Conservation (phyloP, 2,329 filamentous ascomycete genomes). For the Alternaria dauci region DNA sequence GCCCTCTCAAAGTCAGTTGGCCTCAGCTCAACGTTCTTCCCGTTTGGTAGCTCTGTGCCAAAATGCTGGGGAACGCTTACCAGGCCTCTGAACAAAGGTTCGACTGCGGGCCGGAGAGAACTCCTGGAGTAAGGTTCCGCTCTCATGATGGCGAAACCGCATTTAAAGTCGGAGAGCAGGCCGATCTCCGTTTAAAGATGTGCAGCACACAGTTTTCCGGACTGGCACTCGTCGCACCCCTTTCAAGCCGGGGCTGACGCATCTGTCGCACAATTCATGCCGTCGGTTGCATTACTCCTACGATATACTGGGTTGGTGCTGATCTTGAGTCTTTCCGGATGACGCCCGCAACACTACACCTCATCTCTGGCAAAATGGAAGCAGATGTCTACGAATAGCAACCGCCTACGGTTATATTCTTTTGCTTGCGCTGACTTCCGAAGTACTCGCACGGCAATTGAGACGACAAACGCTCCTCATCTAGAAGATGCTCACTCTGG, state of each 20-base stretch:
- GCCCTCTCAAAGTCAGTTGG: not conserved
- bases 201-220: not conserved
- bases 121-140: not conserved
- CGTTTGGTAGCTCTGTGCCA: slow-evolving; percentile 6
- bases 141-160: not conserved
- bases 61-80: not conserved
- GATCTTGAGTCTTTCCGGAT: not conserved
- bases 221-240: not conserved
- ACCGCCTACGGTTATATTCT: not conserved
- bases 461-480: too few relatives aligned
- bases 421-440: not conserved
- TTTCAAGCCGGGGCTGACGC: not conserved
- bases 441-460: not conserved
- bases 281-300: not conserved
- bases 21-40: slow-evolving; percentile 5
- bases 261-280: not conserved
- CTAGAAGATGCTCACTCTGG: not conserved
- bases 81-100: not conserved
- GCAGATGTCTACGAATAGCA: not conserved
- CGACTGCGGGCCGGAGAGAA: not conserved
- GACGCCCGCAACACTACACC: not conserved
- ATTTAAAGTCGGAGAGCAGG: not conserved
- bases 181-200: not conserved
- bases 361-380: not conserved
- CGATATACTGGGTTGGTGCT: not conserved